Percentiles rank a stretch among this genome's conserved stretches.
Conservation (phyloP, 2,329 filamentous ascomycete genomes). For the Huntiella moniliformis region DNA sequence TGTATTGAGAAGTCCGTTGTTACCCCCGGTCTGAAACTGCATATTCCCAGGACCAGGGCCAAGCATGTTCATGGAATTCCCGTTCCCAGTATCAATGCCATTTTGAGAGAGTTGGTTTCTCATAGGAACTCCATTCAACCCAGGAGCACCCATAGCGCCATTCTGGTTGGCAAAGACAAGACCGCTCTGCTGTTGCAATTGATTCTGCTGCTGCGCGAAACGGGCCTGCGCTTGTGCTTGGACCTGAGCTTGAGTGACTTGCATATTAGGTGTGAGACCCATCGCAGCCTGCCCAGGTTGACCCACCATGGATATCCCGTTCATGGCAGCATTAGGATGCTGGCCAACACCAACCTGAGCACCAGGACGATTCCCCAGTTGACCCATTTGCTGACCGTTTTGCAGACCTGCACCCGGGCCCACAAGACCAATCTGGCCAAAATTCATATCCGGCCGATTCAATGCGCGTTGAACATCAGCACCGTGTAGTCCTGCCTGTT, state of each 20-base stretch:
- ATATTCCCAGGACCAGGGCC: too few species aligned
- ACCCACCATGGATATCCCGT: background rate
- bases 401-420: background rate
- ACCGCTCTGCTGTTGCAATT: too few species aligned
- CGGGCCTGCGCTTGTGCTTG: too few species aligned
- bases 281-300: background rate
- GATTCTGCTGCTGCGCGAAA: too few species aligned
- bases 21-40: too few species aligned
- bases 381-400: constrained; percentile 2
- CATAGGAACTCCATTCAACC: too few species aligned
- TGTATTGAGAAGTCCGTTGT: too few species aligned
- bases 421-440: constrained; percentile 3
- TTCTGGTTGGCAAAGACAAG: too few species aligned
- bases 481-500: constrained; percentile 31
- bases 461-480: constrained; percentile 12
- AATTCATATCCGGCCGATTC: background rate
- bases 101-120: too few species aligned
- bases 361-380: constrained; percentile 1
- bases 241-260: background rate
- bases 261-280: background rate
- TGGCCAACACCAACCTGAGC: background rate
- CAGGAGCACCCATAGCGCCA: too few species aligned
- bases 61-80: too few species aligned
- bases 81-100: too few species aligned
- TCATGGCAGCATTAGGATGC: background rate